Percentiles rank a stretch among this genome's conserved stretches.
phyloP scores from a whole-genome alignment of 768 basidiomycete genomes.

The Boletus coccyginus region DNA sequence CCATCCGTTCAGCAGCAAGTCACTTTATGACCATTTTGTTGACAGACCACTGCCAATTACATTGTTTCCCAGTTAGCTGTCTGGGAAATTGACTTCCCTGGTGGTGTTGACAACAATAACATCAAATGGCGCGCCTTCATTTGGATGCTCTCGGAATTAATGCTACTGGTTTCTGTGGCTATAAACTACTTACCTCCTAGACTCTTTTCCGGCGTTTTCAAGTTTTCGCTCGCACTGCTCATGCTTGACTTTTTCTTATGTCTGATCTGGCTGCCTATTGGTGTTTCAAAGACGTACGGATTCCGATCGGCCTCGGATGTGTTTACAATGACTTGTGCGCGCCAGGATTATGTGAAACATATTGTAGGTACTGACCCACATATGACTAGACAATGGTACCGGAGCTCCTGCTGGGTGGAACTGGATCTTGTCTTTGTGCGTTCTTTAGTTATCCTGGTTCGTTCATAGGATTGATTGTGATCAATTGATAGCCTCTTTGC shows the following conservation, averaged over 20 bases:
- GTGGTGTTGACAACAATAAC: constrained; percentile 66
- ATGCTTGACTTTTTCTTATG: constrained; percentile 87
- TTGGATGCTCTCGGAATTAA: constrained; percentile 76
- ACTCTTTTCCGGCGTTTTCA: constrained; percentile 74
- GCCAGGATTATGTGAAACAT: constrained; percentile 36
- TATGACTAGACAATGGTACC: constrained; percentile 74
- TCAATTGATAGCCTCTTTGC: constrained; percentile 78
- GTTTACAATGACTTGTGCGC: constrained; percentile 72
- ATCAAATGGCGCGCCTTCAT: constrained; percentile 85
- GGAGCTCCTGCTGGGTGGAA: constrained; percentile 88
- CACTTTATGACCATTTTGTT: neutral
- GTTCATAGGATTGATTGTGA: neutral
- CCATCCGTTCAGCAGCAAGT: neutral
- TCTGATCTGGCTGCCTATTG: constrained; percentile 90
- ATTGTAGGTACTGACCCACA: neutral
- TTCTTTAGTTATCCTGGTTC: constrained; percentile 1
- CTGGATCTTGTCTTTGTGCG: constrained; percentile 84
- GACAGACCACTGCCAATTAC: constrained; percentile 84
- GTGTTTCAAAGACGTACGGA: constrained; percentile 85
- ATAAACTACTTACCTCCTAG: constrained; percentile 85
- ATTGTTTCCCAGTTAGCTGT: constrained; percentile 81
- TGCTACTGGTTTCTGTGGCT: constrained; percentile 68
- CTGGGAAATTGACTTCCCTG: constrained; percentile 80
- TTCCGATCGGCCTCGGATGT: constrained; percentile 83
- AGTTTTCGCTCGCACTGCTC: constrained; percentile 68